Base-by-base conservation (phyloP, 306 rosid genomes). In the Cucurbita moschata region DNA sequence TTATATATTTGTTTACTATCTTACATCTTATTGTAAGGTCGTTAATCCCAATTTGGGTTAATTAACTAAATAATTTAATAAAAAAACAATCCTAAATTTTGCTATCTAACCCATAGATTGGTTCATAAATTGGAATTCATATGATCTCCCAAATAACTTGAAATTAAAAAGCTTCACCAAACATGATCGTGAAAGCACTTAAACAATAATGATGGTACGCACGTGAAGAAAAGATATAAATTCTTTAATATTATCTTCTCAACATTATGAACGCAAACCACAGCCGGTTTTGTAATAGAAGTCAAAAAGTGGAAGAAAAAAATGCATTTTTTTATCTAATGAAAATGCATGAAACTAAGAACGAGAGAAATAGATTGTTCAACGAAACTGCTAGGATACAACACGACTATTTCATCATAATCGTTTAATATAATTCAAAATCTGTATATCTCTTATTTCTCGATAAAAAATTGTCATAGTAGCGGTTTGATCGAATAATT, bases 241-340 rank as follows among this genome's bases (percentile, higher is more conserved):
- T 35, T 26, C 13, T 38, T 66, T 50, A 50, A 14, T 50, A 50
- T 50, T 50, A 50, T 12, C 39, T 65, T 55, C 58, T 66, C 66
- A 61, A 14, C 15, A 9, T 52, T 52, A 74, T 73, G 47, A 57
- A 67, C 72, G 51, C 60, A 7, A 67, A 18, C 1, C 35, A n/a
- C 23, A 65, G 37, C 8, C 0, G 9, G 1, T 21, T 40, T 16
- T 44, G 56, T 7, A 11, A 44, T 11, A 13, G 4, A 68, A 76
- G 85, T 81, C 88, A 85, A 85, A 82, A 85, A 86, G 85, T 80
- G 81, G 77, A 64, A 74, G 11, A 44, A 66, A 63, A 8, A 16
- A 75, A 75, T 60, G 49, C 38, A 55, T 58, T 77, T 51, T 72
- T 65, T 77, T 46, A 72, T 43, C 30, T 39, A 30, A 62, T 15